Conservation (phyloP, 1,284 basidiomycete species). For the Microbotryum saponariae region DNA sequence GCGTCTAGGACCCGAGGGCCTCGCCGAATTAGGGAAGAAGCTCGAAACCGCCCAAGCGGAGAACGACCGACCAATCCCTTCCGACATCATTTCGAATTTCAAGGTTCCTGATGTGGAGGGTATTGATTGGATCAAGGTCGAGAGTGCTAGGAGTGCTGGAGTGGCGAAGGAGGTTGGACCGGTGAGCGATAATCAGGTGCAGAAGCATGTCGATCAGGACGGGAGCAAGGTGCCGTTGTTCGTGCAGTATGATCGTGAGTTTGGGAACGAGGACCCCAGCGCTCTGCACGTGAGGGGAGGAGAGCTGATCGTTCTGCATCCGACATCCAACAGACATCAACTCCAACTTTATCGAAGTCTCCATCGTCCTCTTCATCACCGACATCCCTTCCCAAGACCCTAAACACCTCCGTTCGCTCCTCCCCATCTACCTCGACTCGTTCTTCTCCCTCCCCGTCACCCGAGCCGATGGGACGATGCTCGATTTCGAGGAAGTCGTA, state of each 20-base stretch:
- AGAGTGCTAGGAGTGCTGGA: constrained; percentile 49
- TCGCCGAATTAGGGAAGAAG: constrained; percentile 60
- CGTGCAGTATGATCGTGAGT: constrained; percentile 63
- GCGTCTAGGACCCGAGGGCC: constrained; percentile 68
- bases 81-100: constrained; percentile 68
- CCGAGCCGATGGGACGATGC: constrained; percentile 58
- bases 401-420: constrained; percentile 32
- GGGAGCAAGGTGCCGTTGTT: constrained; percentile 70
- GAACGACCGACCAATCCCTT: constrained; percentile 76
- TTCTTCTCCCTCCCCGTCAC: constrained; percentile 86
- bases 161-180: constrained; percentile 35
- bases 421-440: constrained; percentile 72
- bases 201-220: constrained; percentile 63
- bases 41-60: constrained; percentile 78
- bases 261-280: no score
- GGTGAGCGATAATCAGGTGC: constrained; percentile 44
- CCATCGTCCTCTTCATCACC: constrained; percentile 67
- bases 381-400: constrained; percentile 63
- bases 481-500: constrained; percentile 84
- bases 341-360: constrained; percentile 76
- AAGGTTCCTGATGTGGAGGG: constrained; percentile 78
- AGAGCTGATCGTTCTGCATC: constrained; percentile 4
- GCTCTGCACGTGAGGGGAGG: not conserved
- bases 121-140: constrained; percentile 90
- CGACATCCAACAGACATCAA: constrained; percentile 40